Conservation (phyloP, 257 asterid genomes). For the Misopates orontium region DNA sequence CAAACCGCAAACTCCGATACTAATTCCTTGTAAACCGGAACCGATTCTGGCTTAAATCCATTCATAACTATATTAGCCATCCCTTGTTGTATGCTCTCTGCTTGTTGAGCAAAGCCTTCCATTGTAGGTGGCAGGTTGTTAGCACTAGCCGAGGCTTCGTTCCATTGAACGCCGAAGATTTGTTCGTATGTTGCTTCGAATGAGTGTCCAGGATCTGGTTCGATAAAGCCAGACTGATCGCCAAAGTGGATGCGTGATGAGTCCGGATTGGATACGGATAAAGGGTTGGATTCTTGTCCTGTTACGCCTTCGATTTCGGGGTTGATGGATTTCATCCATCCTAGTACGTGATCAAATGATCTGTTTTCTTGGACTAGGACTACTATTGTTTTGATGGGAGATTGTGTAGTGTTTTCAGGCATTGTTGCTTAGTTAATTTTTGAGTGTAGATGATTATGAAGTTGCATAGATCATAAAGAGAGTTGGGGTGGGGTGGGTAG, state of each 20-base stretch:
- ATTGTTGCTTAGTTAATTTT: conserved; percentile 29
- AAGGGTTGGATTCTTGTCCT: conserved; percentile 58
- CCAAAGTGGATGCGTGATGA: conserved; percentile 37
- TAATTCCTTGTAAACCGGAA: conserved; percentile 60
- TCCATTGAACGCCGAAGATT: conserved; percentile 54
- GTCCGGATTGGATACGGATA: conserved; percentile 42
- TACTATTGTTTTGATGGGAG: conserved; percentile 72
- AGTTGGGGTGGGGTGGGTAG: not conserved
- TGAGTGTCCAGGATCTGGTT: conserved; percentile 75
- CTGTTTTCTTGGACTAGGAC: conserved; percentile 76
- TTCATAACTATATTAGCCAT: conserved; percentile 64
- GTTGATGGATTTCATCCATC: conserved; percentile 79
- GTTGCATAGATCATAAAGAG: not conserved
- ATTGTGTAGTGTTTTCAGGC: conserved; percentile 32
- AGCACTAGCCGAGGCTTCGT: conserved; percentile 26
- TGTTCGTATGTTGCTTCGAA: conserved; percentile 64
- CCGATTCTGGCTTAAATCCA: conserved; percentile 55
- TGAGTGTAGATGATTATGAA: conserved; percentile 3
- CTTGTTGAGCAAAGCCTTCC: conserved; percentile 85
- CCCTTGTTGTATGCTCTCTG: conserved; percentile 51
- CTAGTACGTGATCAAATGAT: conserved; percentile 77
- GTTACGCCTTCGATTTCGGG: conserved; percentile 68
- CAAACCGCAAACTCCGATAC: conserved; percentile 66
- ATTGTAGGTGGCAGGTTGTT: conserved; percentile 40
- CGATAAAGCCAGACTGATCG: conserved; percentile 48